phyloP scores from a whole-genome alignment of 108 stramenopile genomes.

The Cylindrotheca fusiformis region DNA sequence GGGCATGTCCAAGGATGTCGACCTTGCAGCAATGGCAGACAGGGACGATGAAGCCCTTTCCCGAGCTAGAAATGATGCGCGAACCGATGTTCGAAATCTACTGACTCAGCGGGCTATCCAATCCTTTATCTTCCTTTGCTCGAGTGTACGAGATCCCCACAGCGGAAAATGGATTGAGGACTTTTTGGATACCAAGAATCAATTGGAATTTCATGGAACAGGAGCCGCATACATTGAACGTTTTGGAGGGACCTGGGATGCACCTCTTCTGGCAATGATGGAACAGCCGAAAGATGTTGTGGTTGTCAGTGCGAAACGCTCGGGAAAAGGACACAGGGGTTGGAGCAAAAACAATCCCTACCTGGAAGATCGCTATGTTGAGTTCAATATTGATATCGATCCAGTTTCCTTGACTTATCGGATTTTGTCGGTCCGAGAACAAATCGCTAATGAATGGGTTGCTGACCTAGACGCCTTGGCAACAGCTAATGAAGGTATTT shows the following conservation, averaged over 20 bases:
- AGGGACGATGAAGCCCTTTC: conserved; percentile 1
- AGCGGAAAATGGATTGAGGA: conserved; percentile 52
- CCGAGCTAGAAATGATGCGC: conserved; percentile 8
- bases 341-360: conserved; percentile 65
- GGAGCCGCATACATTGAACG: conserved; percentile 47
- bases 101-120: conserved; percentile 71
- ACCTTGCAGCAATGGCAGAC: too few relatives aligned
- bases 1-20: too few relatives aligned
- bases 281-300: conserved; percentile 42
- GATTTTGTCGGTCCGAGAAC: conserved; percentile 54
- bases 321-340: conserved; percentile 36
- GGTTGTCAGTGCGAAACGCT: conserved; percentile 35
- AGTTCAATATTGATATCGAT: conserved; percentile 55
- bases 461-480: conserved; percentile 53
- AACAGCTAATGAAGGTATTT: conserved; percentile 47
- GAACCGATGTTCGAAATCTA: conserved; percentile 45
- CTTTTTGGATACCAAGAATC: conserved; percentile 23
- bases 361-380: conserved; percentile 64
- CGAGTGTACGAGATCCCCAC: conserved; percentile 68
- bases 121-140: conserved; percentile 63
- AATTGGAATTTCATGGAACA: conserved; percentile 60
- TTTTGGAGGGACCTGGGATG: conserved; percentile 54
- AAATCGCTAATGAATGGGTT: conserved; percentile 55
- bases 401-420: conserved; percentile 49
- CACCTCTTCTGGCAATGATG: conserved; percentile 49